Evolutionary conservation across 352 stramenopile genomes (phyloP).

Genomic region (Pythium oligandrum): DNA sequence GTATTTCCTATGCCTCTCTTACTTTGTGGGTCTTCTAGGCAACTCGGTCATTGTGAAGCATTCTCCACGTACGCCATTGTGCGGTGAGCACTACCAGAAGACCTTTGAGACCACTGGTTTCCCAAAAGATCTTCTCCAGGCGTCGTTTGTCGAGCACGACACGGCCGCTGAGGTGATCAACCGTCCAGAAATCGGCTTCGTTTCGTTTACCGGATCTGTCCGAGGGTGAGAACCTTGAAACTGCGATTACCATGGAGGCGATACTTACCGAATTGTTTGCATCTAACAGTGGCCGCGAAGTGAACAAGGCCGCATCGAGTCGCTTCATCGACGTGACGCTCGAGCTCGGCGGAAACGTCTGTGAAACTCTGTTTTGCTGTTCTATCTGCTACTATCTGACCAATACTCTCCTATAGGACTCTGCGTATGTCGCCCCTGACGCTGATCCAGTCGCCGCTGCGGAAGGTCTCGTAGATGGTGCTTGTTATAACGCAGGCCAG

Average conservation of each 20-base stretch:
- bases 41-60: constrained; percentile 83
- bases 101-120: constrained; percentile 68
- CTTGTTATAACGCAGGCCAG: constrained; percentile 83
- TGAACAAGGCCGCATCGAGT: constrained; percentile 46
- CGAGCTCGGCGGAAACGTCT: constrained; percentile 79
- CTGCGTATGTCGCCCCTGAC: constrained; percentile 67
- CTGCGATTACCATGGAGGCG: too few relatives aligned
- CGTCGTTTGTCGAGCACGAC: constrained; percentile 61
- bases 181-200: constrained; percentile 60
- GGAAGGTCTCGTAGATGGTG: constrained; percentile 70
- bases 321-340: constrained; percentile 79
- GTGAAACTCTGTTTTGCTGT: not conserved
- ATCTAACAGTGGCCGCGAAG: constrained; percentile 48
- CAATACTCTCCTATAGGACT: constrained; percentile 30
- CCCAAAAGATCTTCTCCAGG: constrained; percentile 56
- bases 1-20: too few relatives aligned
- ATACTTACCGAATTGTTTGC: too few relatives aligned
- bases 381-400: too few relatives aligned
- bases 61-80: constrained; percentile 74
- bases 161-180: constrained; percentile 68
- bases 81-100: constrained; percentile 65
- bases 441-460: constrained; percentile 61
- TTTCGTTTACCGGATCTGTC: constrained; percentile 84
- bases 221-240: constrained; percentile 20
- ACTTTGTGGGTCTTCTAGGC: constrained; percentile 13